Evolutionary conservation across 2,329 filamentous ascomycete genomes (phyloP).

Genomic region (Colletotrichum limetticola): DNA sequence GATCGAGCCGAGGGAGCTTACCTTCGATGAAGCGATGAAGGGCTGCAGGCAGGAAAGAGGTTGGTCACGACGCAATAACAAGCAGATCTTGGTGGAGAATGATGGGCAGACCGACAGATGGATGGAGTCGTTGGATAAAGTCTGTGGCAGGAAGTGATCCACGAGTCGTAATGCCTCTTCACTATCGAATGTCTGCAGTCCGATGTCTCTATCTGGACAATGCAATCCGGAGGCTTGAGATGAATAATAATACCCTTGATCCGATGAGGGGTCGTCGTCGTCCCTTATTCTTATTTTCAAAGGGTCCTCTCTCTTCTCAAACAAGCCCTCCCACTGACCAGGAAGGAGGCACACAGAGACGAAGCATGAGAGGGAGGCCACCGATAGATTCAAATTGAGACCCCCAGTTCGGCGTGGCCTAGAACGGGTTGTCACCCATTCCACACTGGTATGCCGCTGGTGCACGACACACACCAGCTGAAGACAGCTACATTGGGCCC

Average conservation of each 20-base stretch:
- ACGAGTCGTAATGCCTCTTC: neutral
- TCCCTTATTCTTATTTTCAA: constrained; percentile 32
- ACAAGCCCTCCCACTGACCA: neutral
- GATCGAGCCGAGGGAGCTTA: neutral
- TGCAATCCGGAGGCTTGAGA: neutral
- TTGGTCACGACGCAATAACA: neutral
- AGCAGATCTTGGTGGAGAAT: neutral
- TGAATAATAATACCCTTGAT: constrained; percentile 9
- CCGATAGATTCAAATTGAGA: neutral
- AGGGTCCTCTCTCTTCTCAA: constrained; percentile 3
- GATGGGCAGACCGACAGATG: neutral
- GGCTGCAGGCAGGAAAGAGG: neutral
- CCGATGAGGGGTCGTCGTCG: constrained; percentile 10
- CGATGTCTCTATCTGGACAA: neutral
- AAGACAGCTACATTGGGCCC: neutral
- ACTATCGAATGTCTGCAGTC: too few species aligned
- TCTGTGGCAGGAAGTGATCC: neutral
- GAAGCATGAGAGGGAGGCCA: constrained; percentile 15
- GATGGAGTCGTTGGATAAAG: neutral
- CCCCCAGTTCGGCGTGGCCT: constrained; percentile 14
- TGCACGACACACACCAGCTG: neutral
- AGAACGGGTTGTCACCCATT: neutral
- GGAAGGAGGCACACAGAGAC: neutral
- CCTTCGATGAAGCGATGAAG: neutral
- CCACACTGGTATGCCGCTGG: neutral